phyloP scores from a whole-genome alignment of 495 filamentous ascomycete species.

The Lepraria neglecta region DNA sequence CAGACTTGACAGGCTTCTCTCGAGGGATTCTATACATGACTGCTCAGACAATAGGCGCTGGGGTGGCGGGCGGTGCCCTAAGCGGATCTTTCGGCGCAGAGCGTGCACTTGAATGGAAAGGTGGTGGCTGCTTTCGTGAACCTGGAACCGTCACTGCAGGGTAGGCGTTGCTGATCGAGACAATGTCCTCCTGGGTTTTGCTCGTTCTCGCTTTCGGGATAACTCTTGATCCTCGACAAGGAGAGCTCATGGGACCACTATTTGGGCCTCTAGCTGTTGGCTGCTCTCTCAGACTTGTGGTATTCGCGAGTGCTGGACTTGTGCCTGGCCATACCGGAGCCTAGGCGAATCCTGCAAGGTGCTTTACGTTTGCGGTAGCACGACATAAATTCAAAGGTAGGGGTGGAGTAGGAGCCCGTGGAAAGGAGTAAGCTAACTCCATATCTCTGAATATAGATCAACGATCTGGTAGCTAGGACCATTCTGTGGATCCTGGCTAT shows the following conservation, averaged over 20 bases:
- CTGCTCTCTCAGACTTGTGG: conserved; percentile 40
- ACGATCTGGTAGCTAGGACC: conserved; percentile 23
- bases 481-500: conserved; percentile 14
- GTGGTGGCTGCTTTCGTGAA: conserved; percentile 35
- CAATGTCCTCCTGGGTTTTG: conserved; percentile 37
- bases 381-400: conserved; percentile 13
- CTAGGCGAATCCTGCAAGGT: conserved; percentile 18
- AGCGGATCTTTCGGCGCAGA: conserved; percentile 33
- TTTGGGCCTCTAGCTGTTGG: conserved; percentile 49
- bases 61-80: conserved; percentile 41
- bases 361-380: conserved; percentile 19
- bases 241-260: conserved; percentile 44
- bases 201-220: conserved; percentile 44
- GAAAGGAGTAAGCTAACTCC: not conserved
- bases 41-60: conserved; percentile 40
- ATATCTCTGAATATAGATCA: conserved; percentile 13
- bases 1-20: conserved; percentile 44
- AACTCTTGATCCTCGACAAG: conserved; percentile 53
- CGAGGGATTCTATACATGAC: conserved; percentile 42
- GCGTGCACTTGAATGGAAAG: conserved; percentile 24
- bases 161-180: conserved; percentile 43
- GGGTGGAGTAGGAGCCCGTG: not conserved
- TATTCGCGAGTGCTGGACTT: conserved; percentile 33
- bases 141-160: conserved; percentile 23
- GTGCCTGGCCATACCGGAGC: conserved; percentile 21